Evolutionary conservation across 768 basidiomycete species (phyloP), one percentile per base, ranked within the genome.

Genomic region (Amanita rubescens): DNA sequence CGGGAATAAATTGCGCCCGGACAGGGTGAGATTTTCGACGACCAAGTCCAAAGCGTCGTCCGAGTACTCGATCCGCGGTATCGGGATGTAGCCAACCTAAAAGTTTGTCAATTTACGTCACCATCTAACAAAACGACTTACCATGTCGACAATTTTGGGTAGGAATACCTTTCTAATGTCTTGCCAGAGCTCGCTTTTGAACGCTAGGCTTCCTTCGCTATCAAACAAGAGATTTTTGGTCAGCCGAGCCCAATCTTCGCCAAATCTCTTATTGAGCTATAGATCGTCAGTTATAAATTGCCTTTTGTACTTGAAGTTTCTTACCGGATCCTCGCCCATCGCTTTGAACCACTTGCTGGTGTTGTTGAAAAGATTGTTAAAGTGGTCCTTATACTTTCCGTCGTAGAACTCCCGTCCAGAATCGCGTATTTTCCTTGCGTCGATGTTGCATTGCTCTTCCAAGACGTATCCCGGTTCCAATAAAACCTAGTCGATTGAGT

Each of bases 31-130:
- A 67, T 95, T 97, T 75, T 97, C 95, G 57, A 97, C 82, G 54
- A 95, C 90, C 41, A 96, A 78, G 60, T 96, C 94, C 56, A 94
- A 70, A 5, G 75, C 64, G 49, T 91, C 85, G 68, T 95, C 92
- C 33, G 87, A 86, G 71, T 96, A 98, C 69, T 96, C 94, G 64
- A 94, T 82, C 33, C 93, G 85, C 0, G 95, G 95, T 58, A 98
- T 94, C 6, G 93, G 93, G 51, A 94, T 64, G 61, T 90, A 87
- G 19, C 85, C 86, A 47, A 87, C 74, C 81, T 88, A 49, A 38
- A 51, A 0, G 43, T 39, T 9, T 20, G 5, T 30, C 20, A 33
- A 33, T 37, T 27, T 12, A 11, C 24, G 6, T 7, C 25, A 24
- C 14, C 5, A 22, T n/a, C n/a, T n/a, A n/a, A n/a, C n/a, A n/a